These are phyloP conservation scores for Cercospora zeae-maydis DNA, from an alignment of 2,329 filamentous ascomycete species.

Conservation along the genomic window DNA sequence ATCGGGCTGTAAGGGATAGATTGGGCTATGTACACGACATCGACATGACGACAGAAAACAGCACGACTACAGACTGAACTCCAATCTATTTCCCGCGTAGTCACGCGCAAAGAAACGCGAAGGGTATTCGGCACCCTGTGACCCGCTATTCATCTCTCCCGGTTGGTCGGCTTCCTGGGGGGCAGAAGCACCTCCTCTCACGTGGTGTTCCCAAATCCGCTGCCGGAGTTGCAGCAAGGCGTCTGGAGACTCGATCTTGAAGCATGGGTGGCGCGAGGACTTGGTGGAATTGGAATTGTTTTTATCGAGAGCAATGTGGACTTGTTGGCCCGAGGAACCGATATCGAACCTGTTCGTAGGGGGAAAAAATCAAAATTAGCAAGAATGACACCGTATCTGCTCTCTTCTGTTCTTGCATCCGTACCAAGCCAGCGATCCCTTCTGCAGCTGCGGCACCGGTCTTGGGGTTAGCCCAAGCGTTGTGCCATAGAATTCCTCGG, in stretches of 20 bases:
- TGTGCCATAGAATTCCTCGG: slow-evolving; percentile 53
- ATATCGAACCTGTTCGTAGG: slow-evolving; percentile 51
- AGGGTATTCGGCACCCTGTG: slow-evolving; percentile 58
- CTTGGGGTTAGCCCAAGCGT: slow-evolving; percentile 55
- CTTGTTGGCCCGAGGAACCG: slow-evolving; percentile 47
- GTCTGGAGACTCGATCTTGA: slow-evolving; percentile 49
- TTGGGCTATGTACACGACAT: background rate
- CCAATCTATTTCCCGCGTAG: slow-evolving; percentile 41
- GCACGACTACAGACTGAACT: slow-evolving; percentile 37
- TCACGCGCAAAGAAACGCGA: slow-evolving; percentile 58
- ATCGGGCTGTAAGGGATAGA: slow-evolving; percentile 2
- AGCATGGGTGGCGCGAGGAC: slow-evolving; percentile 57
- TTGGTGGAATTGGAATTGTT: slow-evolving; percentile 36
- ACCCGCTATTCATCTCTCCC: slow-evolving; percentile 46
- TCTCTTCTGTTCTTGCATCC: background rate
- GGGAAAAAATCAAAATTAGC: background rate
- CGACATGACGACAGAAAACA: slow-evolving; percentile 1
- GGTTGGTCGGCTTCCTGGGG: slow-evolving; percentile 56
- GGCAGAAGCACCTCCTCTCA: slow-evolving; percentile 48
- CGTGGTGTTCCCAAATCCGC: slow-evolving; percentile 52
- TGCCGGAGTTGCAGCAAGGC: slow-evolving; percentile 48
- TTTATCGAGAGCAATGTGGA: slow-evolving; percentile 53
- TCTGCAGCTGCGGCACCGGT: slow-evolving; percentile 53
- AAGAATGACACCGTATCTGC: background rate
- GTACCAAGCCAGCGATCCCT: slow-evolving; percentile 54